Conservation (phyloP, 2,329 filamentous ascomycete genomes). For the Dactylellina haptotyla region DNA sequence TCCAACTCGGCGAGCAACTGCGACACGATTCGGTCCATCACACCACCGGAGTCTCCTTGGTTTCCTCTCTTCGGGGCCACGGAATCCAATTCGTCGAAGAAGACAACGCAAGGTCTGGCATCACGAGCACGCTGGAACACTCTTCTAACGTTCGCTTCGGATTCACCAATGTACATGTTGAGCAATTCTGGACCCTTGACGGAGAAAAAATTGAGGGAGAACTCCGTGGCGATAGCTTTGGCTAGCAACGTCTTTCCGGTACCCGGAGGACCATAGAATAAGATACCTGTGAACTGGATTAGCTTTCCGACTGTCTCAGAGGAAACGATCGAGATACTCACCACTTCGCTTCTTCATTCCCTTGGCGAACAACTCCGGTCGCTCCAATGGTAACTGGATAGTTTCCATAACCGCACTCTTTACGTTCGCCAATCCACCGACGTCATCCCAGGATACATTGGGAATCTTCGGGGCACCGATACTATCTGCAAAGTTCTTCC, state of each 20-base stretch:
- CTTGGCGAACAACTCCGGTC: slow-evolving; percentile 93
- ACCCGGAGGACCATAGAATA: slow-evolving; percentile 90
- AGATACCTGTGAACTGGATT: slow-evolving; percentile 65
- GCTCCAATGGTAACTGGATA: slow-evolving; percentile 89
- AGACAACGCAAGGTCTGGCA: slow-evolving; percentile 86
- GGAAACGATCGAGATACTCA: background rate
- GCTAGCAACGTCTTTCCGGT: slow-evolving; percentile 93
- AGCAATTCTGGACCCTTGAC: slow-evolving; percentile 91
- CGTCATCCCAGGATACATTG: slow-evolving; percentile 95
- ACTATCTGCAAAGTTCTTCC: slow-evolving; percentile 97
- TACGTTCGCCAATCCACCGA: slow-evolving; percentile 90
- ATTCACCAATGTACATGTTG: slow-evolving; percentile 97
- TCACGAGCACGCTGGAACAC: slow-evolving; percentile 89
- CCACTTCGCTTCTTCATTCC: slow-evolving; percentile 98
- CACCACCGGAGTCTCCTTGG: slow-evolving; percentile 94
- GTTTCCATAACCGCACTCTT: slow-evolving; percentile 98
- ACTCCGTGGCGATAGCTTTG: slow-evolving; percentile 92
- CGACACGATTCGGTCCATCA: slow-evolving; percentile 97
- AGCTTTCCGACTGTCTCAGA: background rate
- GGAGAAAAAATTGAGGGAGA: slow-evolving; percentile 92
- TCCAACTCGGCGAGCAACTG: slow-evolving; percentile 94
- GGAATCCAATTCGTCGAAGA: slow-evolving; percentile 92
- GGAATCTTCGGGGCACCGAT: slow-evolving; percentile 98
- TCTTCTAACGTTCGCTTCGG: slow-evolving; percentile 87
- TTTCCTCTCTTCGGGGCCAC: slow-evolving; percentile 97